Base-by-base conservation (phyloP, 2,329 filamentous ascomycete genomes). In the Aspergillus pseudotamarii region DNA sequence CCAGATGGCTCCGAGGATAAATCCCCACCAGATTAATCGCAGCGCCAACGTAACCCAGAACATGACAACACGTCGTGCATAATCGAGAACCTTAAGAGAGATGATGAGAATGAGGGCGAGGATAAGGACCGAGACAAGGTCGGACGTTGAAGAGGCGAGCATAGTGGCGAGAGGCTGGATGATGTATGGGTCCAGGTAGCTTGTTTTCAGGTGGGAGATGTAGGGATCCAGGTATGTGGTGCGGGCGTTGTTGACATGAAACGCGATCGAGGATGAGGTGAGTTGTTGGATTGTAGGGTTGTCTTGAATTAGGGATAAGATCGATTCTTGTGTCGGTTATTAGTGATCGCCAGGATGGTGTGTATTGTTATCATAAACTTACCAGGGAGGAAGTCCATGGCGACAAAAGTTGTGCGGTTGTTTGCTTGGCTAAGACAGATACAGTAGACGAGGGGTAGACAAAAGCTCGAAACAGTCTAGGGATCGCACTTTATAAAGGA, bases 41-140 rank as follows among this genome's bases (percentile, higher is more conserved):
- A 92, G 76, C 12, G 84, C 83, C 60, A 96, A 73, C n/a, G 85
- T 82, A 58, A 93, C 86, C 88, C 92, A 93, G 81, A 89, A 96
- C 73, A 93, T 81, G 62, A 96, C 83, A 23, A 92, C 80, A 64
- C 92, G 86, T 65, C 89, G 88, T 21, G 93, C 81, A 80, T 91
- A 90, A 74, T 89, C 85, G 67, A 89, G 79, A 48, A 95, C 81
- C 67, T 87, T 86, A 63, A 89, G 78, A 14, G 83, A 84, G 61
- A 94, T 75, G 73, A 93, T 82, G 58, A 94, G 77, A 60, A 88
- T 79, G 34, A 88, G 69, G 51, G 89, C 78, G 4, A 91, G 80
- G 10, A 89, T 62, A 9, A 79, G 58, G 23, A 80, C 66, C 14
- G 77, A 76, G 51, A 75, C 50, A 34, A 81, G 66, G 59, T 80